Percentiles rank a stretch among this genome's conserved stretches.
Evolutionary conservation across 306 rosid species (phyloP).

Genomic region (Bauhinia variegata): DNA sequence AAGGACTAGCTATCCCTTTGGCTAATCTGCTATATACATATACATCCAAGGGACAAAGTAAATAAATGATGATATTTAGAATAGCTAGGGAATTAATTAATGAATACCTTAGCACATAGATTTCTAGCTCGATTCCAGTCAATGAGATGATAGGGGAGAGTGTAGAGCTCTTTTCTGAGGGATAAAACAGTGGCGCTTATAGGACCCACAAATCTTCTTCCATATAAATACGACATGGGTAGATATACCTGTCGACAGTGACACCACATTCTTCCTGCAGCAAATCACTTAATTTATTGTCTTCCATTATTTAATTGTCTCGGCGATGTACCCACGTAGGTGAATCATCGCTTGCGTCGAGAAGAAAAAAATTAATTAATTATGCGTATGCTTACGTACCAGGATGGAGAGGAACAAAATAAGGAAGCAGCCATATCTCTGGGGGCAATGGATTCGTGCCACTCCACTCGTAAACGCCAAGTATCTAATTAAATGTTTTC

Average conservation of each 20-base stretch:
- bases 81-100: too few relatives aligned
- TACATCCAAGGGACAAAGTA: too few relatives aligned
- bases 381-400: slow-evolving; percentile 29
- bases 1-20: too few relatives aligned
- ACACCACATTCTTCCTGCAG: slow-evolving; percentile 80
- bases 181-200: slow-evolving; percentile 39
- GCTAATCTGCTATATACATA: too few relatives aligned
- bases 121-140: slow-evolving; percentile 57
- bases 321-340: too few relatives aligned
- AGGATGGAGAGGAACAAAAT: slow-evolving; percentile 64
- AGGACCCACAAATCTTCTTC: slow-evolving; percentile 64
- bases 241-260: slow-evolving; percentile 68
- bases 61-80: too few relatives aligned
- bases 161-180: slow-evolving; percentile 61
- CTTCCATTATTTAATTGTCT: too few relatives aligned
- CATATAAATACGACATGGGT: slow-evolving; percentile 73
- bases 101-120: slow-evolving; percentile 59
- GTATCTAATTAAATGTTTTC: too few relatives aligned
- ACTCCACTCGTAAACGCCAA: slow-evolving; percentile 79
- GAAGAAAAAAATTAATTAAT: too few relatives aligned
- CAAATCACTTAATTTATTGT: background rate
- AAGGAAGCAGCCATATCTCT: slow-evolving; percentile 73
- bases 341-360: too few relatives aligned
- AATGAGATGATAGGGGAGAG: slow-evolving; percentile 51
- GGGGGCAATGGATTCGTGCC: slow-evolving; percentile 73